Evolutionary conservation across 108 stramenopile species (phyloP), one percentile per base, ranked within the genome.

Genomic region (Parmales sp.): DNA sequence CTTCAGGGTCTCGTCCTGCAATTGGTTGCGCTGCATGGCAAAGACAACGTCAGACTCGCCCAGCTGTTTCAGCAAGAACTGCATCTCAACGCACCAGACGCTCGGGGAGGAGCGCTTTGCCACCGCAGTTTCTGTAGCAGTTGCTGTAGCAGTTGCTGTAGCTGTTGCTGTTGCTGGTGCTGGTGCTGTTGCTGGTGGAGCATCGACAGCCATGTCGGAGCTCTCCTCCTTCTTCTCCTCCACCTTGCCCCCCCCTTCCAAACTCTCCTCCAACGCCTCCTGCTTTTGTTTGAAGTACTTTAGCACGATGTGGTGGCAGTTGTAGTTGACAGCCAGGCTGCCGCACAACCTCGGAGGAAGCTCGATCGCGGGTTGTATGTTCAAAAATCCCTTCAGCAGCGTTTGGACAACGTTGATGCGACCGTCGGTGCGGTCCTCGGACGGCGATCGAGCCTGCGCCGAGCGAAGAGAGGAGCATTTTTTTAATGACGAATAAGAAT

Each of bases 271-370:
- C 51, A 79, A 28, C 25, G 81, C 75, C 6, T 67, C 39, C 51
- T 75, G 77, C 38, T 82, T 77, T 13, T 72, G 26, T 71, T 91
- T 86, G 19, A 89, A 66, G 64, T 82, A 67, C 0, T 73, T 48
- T 11, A 92, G 63, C 22, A 85, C 88, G 71, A 89, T 87, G 66
- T 82, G 71, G 73, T 81, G 81, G 18, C 72, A 74, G 70, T 85
- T 89, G 69, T 89, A 88, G 36, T 79, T 78, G 41, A 75, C 67
- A 0, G 85, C 87, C 26, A 89, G 67, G 1, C 72, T 79, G 4
- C 75, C 51, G 37, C 89, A 65, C 18, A 93, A 69, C 28, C 81
- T 70, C 37, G 74, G 49, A 54, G 85, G 80, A 26, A 89, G 45
- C 22, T 69, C 23, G 19, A 88, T 88, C 38, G 75, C 45, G 2